Base-by-base conservation (phyloP, 163 green algal species). In the Volvox carteri region DNA sequence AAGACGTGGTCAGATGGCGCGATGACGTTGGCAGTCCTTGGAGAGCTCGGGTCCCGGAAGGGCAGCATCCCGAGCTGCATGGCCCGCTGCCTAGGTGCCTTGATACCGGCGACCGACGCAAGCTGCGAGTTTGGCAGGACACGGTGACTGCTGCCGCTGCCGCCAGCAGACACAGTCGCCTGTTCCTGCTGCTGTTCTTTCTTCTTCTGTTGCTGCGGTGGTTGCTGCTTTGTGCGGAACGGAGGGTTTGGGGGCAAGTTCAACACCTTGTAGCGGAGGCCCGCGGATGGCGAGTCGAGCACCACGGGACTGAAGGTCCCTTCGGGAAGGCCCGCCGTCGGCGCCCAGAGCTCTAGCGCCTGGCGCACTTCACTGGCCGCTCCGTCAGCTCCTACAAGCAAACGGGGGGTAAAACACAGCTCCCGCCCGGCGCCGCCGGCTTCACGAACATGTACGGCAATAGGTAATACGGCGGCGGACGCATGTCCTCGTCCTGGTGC, bases 371-470 rank as follows among this genome's bases (percentile, higher is more conserved):
- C 50, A 90, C 90, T 46, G 48, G 77, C 70, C 37, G 91, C 58
- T n/a, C 92, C 92, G 33, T 94, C 92, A 28, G 80, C 88, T 18
- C 92, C 92, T n/a, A 94, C n/a, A 46, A 94, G 78, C 84, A 94
- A 84, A 39, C 78, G 52, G 0, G 92, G 86, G 35, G 73, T 35
- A 4, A 93, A 90, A 0, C 21, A 12, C n/a, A 54, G 5, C 1
- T n/a, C 62, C 0, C n/a, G 58, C 73, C 72, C 72, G 67, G 12
- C 75, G 5, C 9, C 28, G 56, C 9, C 30, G 33, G 8, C 21
- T 30, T 80, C 76, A 0, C 9, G 37, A 12, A 48, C 83, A 7
- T 60, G 67, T 6, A 88, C 83, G 42, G 81, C 21, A 62, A 88
- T 78, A 11, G 78, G 60, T 9, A 30, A 19, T 14, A 48, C 11